Conservation (phyloP, 768 basidiomycete species). For the Pisolithus albus region DNA sequence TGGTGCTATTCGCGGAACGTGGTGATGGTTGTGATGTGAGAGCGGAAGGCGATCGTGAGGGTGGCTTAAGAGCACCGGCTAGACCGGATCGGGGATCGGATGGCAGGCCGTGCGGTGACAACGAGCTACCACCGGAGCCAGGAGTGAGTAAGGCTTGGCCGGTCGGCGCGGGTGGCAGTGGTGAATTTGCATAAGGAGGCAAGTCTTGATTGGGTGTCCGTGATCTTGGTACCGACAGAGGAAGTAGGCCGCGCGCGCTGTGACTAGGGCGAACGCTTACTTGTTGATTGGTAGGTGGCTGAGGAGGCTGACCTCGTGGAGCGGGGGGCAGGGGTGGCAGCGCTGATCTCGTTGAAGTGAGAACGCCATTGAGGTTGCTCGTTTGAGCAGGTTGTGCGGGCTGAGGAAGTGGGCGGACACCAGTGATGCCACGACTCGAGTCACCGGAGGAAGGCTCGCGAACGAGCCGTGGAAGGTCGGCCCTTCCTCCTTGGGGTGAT, state of each 20-base stretch:
- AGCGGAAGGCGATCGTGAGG: constrained; percentile 32
- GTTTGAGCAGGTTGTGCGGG: constrained; percentile 7
- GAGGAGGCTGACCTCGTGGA: constrained; percentile 61
- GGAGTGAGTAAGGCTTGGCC: constrained; percentile 40
- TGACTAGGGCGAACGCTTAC: constrained; percentile 26
- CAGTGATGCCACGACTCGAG: constrained; percentile 30
- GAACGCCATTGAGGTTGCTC: not conserved
- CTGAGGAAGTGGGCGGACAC: constrained; percentile 27
- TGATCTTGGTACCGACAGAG: constrained; percentile 27
- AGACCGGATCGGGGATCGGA: constrained; percentile 55
- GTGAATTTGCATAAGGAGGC: constrained; percentile 37
- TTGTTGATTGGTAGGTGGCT: constrained; percentile 34
- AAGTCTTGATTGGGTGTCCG: constrained; percentile 59
- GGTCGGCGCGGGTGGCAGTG: constrained; percentile 36
- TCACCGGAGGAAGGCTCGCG: constrained; percentile 54
- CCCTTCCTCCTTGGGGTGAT: constrained; percentile 39
- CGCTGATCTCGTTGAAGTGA: constrained; percentile 32
- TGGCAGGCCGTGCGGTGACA: constrained; percentile 50
- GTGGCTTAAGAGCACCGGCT: constrained; percentile 29
- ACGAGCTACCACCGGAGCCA: constrained; percentile 20
- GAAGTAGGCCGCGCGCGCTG: constrained; percentile 26
- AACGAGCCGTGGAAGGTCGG: constrained; percentile 67
- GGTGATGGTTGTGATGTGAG: constrained; percentile 18
- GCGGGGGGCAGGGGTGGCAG: constrained; percentile 66
- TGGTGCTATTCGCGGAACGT: constrained; percentile 38